Base-by-base conservation (phyloP, 352 stramenopile species). In the Phytophthora aleatoria region DNA sequence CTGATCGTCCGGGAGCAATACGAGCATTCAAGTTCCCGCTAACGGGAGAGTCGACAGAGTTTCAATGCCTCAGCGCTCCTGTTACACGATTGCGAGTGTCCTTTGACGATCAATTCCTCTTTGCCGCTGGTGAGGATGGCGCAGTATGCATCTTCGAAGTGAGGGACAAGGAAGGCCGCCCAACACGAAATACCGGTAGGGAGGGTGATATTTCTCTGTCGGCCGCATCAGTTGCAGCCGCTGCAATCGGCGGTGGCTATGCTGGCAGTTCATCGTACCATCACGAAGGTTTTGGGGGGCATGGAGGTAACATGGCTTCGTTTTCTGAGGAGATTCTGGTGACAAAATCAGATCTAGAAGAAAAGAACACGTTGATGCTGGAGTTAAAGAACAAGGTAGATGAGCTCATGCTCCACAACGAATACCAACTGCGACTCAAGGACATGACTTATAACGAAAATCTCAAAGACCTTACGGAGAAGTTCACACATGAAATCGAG, bases 401-500 rank as follows among this genome's bases (percentile, higher is more conserved):
- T 56, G 92, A 98, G 57, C 79, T 98, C 10, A 95, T 89, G 69
- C 78, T 97, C 13, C 89, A 98, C 62, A 98, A 98, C 64, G 95
- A 98, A 53, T 98, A 98, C 69, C 91, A 98, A 57, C 68, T 98
- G 24, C 83, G 94, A 10, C 76, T 98, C 13, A 97, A 98, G 57
- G 93, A 98, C 62, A 98, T 98, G 92, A 97, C 94, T 55, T 97
- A 97, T 76, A 91, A 88, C 50, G 94, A 98, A 59, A 96, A 97
- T 52, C 79, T 98, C 28, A 98, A 98, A 66, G 95, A 98, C 58
- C 66, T 96, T 36, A 97, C 84, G 3, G 91, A 98, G 50, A 95
- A 96, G 64, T 98, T 97, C 65, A 95, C 86, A 3, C 90, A 97
- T 62, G 90, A 98, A 73, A 89, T 98, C 38, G 92, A 97, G 58